Percentiles rank a stretch among this genome's conserved stretches.
Conservation (phyloP, 2,329 filamentous ascomycete species). For the Bretziella fagacearum region DNA sequence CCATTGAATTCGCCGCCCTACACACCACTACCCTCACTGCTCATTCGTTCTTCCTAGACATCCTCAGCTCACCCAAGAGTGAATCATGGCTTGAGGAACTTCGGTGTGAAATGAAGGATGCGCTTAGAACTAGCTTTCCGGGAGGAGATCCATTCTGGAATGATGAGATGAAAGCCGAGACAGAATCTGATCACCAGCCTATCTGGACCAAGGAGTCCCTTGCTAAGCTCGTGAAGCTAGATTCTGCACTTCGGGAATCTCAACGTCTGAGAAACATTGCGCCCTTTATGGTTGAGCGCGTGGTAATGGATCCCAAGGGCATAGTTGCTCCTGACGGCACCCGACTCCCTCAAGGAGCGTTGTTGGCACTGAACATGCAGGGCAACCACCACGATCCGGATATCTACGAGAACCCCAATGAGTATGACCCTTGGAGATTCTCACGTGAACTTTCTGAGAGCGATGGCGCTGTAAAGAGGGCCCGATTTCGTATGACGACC, state of each 20-base stretch:
- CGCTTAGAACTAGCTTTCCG: no score
- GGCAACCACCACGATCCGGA: constrained; percentile 31
- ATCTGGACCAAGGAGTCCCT: constrained; percentile 32
- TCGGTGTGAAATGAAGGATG: constrained; percentile 26
- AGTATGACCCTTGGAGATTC: constrained; percentile 34
- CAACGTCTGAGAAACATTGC: constrained; percentile 32
- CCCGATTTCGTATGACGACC: constrained; percentile 31
- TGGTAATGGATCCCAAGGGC: constrained; percentile 26
- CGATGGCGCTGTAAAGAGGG: constrained; percentile 18
- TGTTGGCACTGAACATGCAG: constrained; percentile 28
- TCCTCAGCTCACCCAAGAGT: constrained; percentile 25
- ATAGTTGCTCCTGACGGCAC: constrained; percentile 27
- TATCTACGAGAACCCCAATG: constrained; percentile 25
- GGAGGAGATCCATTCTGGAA: no score
- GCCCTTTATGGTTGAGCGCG: constrained; percentile 29
- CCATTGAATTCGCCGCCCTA: constrained; percentile 41
- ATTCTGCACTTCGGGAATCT: constrained; percentile 37
- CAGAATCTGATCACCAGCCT: constrained; percentile 16
- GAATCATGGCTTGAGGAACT: constrained; percentile 24
- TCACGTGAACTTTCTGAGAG: constrained; percentile 21
- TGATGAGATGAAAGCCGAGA: no score
- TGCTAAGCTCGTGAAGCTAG: constrained; percentile 27
- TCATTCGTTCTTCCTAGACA: constrained; percentile 30
- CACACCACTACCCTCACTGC: constrained; percentile 39
- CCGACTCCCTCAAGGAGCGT: constrained; percentile 27